Evolutionary conservation across 768 basidiomycete genomes (phyloP).

Genomic region (Trametes punicea): DNA sequence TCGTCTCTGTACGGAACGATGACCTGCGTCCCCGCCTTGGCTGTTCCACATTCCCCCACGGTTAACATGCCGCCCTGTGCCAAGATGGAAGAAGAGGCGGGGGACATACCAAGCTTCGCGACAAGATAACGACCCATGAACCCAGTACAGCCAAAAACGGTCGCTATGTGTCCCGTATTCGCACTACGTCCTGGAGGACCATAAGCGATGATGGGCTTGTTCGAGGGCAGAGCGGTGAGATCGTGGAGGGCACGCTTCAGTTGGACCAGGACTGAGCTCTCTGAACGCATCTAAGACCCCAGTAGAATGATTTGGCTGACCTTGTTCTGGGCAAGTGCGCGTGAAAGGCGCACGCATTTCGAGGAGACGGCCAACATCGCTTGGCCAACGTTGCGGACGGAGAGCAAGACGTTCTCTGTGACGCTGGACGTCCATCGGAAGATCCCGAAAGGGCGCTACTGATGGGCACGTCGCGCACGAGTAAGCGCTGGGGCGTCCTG

Average conservation of each 20-base stretch:
- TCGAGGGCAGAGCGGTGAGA: conserved; percentile 53
- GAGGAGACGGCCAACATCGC: conserved; percentile 28
- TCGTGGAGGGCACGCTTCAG: conserved; percentile 72
- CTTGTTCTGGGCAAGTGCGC: conserved; percentile 47
- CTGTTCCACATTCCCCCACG: conserved; percentile 36
- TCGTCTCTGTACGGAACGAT: conserved; percentile 94
- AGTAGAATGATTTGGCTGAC: conserved; percentile 26
- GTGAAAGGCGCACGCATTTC: conserved; percentile 43
- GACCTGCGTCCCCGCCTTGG: conserved; percentile 89
- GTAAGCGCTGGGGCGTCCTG: not conserved
- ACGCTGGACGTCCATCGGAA: conserved; percentile 18
- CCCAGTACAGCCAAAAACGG: conserved; percentile 95
- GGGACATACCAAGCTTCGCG: conserved; percentile 77
- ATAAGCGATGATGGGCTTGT: conserved; percentile 66
- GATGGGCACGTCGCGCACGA: not conserved
- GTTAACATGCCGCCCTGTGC: not conserved
- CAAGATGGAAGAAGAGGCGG: not conserved
- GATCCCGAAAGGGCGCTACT: conserved; percentile 16
- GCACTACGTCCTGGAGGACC: conserved; percentile 86
- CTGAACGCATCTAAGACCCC: not conserved
- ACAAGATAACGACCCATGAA: conserved; percentile 95
- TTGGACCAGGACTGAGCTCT: not conserved
- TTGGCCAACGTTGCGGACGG: conserved; percentile 24
- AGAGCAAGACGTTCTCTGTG: conserved; percentile 21
- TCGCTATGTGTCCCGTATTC: conserved; percentile 86